Conservation (phyloP, 2,329 filamentous ascomycete species). For the Penicillium frequentans region DNA sequence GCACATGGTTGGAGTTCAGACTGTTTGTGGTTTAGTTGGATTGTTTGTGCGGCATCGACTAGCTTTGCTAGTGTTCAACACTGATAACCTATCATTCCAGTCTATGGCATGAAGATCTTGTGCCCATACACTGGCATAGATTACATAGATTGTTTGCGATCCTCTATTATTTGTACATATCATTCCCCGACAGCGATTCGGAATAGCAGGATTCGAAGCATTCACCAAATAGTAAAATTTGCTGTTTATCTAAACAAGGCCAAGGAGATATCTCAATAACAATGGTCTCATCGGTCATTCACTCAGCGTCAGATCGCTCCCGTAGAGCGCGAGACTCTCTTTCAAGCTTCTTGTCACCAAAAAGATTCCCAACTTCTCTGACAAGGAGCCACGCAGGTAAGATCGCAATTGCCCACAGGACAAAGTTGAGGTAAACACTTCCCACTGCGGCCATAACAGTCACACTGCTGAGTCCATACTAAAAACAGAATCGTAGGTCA, state of each 20-base stretch:
- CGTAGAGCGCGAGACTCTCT: slow-evolving; percentile 15
- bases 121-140: too few species aligned
- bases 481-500: neutral
- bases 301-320: neutral
- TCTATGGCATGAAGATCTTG: slow-evolving; percentile 6
- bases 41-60: slow-evolving; percentile 83
- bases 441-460: slow-evolving; percentile 64
- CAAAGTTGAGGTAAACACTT: slow-evolving; percentile 70
- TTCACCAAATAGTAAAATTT: neutral
- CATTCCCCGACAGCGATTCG: neutral
- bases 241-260: neutral
- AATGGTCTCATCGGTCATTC: neutral
- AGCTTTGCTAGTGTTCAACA: slow-evolving; percentile 83
- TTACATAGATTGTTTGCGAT: neutral
- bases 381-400: slow-evolving; percentile 68
- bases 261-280: too few species aligned
- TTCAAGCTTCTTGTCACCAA: slow-evolving; percentile 32
- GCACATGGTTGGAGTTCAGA: slow-evolving; percentile 79
- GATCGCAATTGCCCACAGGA: slow-evolving; percentile 64
- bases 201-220: neutral
- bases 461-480: slow-evolving; percentile 66
- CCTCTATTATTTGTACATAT: slow-evolving; percentile 8
- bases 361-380: slow-evolving; percentile 51
- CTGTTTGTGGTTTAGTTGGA: slow-evolving; percentile 72
- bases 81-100: slow-evolving; percentile 66